Evolutionary conservation across 2,329 filamentous ascomycete genomes (phyloP), one percentile per base, ranked within the genome.

Genomic region (Colletotrichum siamense): DNA sequence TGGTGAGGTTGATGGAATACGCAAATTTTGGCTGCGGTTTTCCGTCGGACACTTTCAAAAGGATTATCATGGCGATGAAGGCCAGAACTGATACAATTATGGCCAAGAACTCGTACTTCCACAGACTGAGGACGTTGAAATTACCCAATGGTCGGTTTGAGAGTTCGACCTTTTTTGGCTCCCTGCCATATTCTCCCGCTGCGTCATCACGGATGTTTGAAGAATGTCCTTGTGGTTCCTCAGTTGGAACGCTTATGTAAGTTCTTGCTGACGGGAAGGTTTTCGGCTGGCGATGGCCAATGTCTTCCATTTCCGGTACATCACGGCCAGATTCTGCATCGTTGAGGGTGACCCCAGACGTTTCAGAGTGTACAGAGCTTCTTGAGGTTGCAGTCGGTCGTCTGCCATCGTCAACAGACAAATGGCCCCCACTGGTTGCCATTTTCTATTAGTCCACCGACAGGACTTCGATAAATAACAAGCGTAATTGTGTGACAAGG

Each of bases 121-220:
- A 49, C n/a, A 22, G 44, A 1, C 44, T 2, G 10, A 49, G 44
- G 44, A 49, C 6, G 3, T 49, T 0, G 10, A 22, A 2, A 12
- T 49, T 13, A 3, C 44, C 10, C n/a, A 49, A 49, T 22, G 39
- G 6, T 10, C 9, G 18, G 6, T n/a, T 49, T 12, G 39, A n/a
- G 5, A 10, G 2, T 6, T n/a, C 39, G 15, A 49, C 10, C 18
- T 10, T 22, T 12, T 49, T 49, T n/a, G 44, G 10, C 44, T 22
- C n/a, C 0, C 2, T 22, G 44, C 1, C n/a, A 13, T 13, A 12
- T 13, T 22, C 18, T 22, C 4, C 44, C n/a, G 10, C 18, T 49
- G 18, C n/a, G 10, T 12, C 44, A 2, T 49, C 4, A 7, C 9
- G 18, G 6, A 0, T 0, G 10, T 49, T 49, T 9, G 44, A 49